These are phyloP conservation scores for Pseudomicrostroma phylloplanum DNA, from an alignment of 1,284 basidiomycete species.

Conservation along the genomic window DNA sequence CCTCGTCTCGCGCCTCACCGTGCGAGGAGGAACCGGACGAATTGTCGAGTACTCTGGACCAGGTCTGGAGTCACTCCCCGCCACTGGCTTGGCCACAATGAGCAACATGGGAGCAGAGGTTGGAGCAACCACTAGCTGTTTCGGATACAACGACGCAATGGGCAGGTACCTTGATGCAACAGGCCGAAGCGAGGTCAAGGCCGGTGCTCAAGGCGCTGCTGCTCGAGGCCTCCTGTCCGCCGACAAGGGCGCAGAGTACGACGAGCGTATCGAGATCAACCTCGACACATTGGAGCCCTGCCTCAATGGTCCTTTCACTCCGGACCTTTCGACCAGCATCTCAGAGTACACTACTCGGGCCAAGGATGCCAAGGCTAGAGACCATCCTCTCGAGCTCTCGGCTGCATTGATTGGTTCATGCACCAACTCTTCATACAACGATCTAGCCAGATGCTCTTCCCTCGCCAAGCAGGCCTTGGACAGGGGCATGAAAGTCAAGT, in stretches of 20 bases:
- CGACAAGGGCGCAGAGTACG: slow-evolving; percentile 88
- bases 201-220: slow-evolving; percentile 79
- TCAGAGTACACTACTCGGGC: slow-evolving; percentile 80
- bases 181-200: slow-evolving; percentile 77
- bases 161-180: slow-evolving; percentile 82
- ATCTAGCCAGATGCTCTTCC: slow-evolving; percentile 74
- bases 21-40: slow-evolving; percentile 90
- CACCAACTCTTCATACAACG: slow-evolving; percentile 65
- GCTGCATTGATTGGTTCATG: slow-evolving; percentile 93
- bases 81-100: slow-evolving; percentile 89
- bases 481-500: slow-evolving; percentile 73
- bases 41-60: slow-evolving; percentile 97
- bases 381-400: slow-evolving; percentile 70
- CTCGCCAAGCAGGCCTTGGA: slow-evolving; percentile 82
- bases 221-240: slow-evolving; percentile 68
- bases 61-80: slow-evolving; percentile 83
- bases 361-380: slow-evolving; percentile 78
- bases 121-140: slow-evolving; percentile 93
- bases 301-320: slow-evolving; percentile 90
- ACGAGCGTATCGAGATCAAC: slow-evolving; percentile 90
- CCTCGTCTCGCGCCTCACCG: slow-evolving; percentile 87
- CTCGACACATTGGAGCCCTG: slow-evolving; percentile 87
- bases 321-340: slow-evolving; percentile 90
- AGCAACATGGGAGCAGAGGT: slow-evolving; percentile 99
- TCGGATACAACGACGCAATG: slow-evolving; percentile 87